A percentile compares a stretch with the other conserved stretches of the same genome.
These are phyloP conservation scores for Scenedesmus sp. DNA, from an alignment of 163 green algal genomes.

Conservation along the genomic window DNA sequence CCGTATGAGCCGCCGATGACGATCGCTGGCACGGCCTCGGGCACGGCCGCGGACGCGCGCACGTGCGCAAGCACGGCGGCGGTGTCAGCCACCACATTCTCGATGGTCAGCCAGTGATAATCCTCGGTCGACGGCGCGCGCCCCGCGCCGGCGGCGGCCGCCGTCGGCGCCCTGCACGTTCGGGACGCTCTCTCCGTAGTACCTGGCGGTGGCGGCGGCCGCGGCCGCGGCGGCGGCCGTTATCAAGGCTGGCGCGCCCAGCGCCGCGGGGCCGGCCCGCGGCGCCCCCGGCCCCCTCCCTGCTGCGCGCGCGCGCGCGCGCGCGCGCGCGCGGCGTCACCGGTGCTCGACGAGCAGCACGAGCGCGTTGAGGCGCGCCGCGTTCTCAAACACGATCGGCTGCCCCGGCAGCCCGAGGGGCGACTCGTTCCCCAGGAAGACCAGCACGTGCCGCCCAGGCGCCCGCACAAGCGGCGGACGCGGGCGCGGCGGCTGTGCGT, in stretches of 20 bases:
- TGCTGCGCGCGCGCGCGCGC: too few species aligned
- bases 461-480: neutral
- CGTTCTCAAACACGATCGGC: slow-evolving; percentile 42
- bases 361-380: neutral
- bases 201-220: too few species aligned
- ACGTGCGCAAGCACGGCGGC: slow-evolving; percentile 12
- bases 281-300: too few species aligned
- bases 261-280: too few species aligned
- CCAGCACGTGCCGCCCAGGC: neutral
- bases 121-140: neutral
- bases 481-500: neutral
- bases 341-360: slow-evolving; percentile 39
- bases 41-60: neutral
- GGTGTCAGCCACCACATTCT: slow-evolving; percentile 36
- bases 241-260: too few species aligned
- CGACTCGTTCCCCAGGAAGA: slow-evolving; percentile 34
- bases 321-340: too few species aligned
- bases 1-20: slow-evolving; percentile 29
- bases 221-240: too few species aligned
- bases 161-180: too few species aligned
- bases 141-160: neutral
- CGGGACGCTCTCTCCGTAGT: slow-evolving; percentile 34
- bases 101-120: slow-evolving; percentile 31
- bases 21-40: neutral
- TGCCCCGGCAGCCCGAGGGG: slow-evolving; percentile 20